Conservation (phyloP, 73 alveolate species). For the Paramecium biaurelia region DNA sequence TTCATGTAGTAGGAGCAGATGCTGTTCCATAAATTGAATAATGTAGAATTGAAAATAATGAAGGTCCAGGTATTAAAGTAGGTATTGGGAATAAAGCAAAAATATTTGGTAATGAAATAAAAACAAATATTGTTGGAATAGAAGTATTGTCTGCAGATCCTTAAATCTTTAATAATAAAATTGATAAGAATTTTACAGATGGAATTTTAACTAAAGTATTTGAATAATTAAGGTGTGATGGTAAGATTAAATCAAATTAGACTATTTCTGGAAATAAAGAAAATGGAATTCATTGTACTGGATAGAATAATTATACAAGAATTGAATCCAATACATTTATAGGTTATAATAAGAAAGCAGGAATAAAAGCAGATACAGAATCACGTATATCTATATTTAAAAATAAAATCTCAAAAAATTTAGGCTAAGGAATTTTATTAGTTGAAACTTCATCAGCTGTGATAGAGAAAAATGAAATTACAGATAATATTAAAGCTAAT, state of each 20-base stretch:
- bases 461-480: slow-evolving; percentile 90
- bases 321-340: slow-evolving; percentile 80
- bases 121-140: slow-evolving; percentile 72
- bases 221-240: slow-evolving; percentile 75
- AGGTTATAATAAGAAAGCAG: slow-evolving; percentile 89
- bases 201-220: slow-evolving; percentile 74
- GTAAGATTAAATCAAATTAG: slow-evolving; percentile 66
- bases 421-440: slow-evolving; percentile 90
- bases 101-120: slow-evolving; percentile 74
- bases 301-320: slow-evolving; percentile 80
- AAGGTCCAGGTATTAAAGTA: slow-evolving; percentile 61
- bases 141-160: slow-evolving; percentile 78
- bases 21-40: slow-evolving; percentile 71
- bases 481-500: slow-evolving; percentile 91
- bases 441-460: slow-evolving; percentile 92
- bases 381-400: slow-evolving; percentile 79
- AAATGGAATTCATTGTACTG: slow-evolving; percentile 91
- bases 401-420: slow-evolving; percentile 83
- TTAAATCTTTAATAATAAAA: slow-evolving; percentile 68
- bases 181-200: slow-evolving; percentile 71
- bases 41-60: slow-evolving; percentile 69
- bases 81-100: slow-evolving; percentile 60
- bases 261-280: slow-evolving; percentile 82
- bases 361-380: slow-evolving; percentile 84
- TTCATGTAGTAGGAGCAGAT: slow-evolving; percentile 69